Base-by-base conservation (phyloP, 306 rosid species). In the Notholithocarpus densiflorus region DNA sequence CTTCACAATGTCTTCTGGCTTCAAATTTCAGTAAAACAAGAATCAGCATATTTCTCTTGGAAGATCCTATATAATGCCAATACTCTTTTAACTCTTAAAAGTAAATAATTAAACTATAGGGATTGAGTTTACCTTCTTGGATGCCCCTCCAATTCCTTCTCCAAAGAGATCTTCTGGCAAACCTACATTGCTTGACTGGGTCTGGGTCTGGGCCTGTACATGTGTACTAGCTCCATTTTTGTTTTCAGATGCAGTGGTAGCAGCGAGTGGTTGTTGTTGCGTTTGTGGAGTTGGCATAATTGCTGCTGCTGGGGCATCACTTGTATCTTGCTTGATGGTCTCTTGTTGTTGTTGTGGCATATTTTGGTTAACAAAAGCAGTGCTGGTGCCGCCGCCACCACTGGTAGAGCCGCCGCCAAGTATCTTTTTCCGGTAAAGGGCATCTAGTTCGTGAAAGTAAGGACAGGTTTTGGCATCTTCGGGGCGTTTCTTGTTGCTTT, bases 1-100 rank as follows among this genome's bases (percentile, higher is more conserved):
- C 82, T 77, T 83, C 83, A 86, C 82, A 75, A 81, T 83, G 89
- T 83, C 89, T 86, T 86, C 89, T 86, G 89, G 89, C 89, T 86
- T 86, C 89, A 86, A 68, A 81, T 57, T 10, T 48, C 17, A 21
- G 75, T 75, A 81, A 76, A 75, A 43, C 55, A 59, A 68, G 56
- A 71, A 84, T 84, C 87, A 79, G 84, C 79, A 75, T 60, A 5
- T 31, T 34, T 68, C 55, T 20, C 68, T 26, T 26, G 68, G 68
- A 40, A 40, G 10, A 6, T 3, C 11, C 45, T 40, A 40, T 37
- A 37, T 37, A 37, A 37, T 37, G 43, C 43, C 43, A 37, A 37
- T 37, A 37, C 43, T 6, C 6, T 37, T 37, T 40, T 40, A 37
- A 8, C 2, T 40, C 11, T 40, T 40, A 40, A 40, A 40, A 40